Percentiles rank a stretch among this genome's conserved stretches.
phyloP scores from a whole-genome alignment of 148 eudicot species.

The Agrostemma githago region DNA sequence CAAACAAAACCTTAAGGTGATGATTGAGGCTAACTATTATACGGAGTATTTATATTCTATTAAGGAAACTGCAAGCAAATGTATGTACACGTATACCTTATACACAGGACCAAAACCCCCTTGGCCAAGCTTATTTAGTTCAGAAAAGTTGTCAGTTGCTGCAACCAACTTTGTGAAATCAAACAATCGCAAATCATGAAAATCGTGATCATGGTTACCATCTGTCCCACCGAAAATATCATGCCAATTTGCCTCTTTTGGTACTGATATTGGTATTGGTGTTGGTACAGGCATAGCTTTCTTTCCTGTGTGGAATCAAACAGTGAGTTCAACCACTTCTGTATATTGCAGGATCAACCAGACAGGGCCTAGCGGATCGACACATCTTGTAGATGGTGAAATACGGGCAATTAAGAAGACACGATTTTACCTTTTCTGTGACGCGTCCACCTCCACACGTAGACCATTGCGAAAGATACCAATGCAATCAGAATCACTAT shows the following conservation, averaged over 20 bases:
- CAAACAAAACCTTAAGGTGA: no score
- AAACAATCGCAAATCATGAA: conserved; percentile 29
- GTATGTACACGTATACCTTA: conserved; percentile 16
- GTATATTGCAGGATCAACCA: neutral
- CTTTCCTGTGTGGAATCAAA: conserved; percentile 1
- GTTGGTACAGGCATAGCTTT: neutral
- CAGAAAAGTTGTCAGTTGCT: conserved; percentile 31
- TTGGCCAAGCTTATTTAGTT: conserved; percentile 35
- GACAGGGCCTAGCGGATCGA: neutral
- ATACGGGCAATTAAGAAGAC: neutral
- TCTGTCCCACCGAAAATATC: neutral
- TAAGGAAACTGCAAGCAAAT: no score
- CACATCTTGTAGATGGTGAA: conserved; percentile 22
- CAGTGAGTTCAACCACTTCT: conserved; percentile 22
- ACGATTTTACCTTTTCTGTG: neutral
- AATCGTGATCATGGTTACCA: neutral
- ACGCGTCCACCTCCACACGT: conserved; percentile 25
- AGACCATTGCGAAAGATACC: conserved; percentile 2
- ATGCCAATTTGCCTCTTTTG: neutral
- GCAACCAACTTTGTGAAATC: conserved; percentile 16
- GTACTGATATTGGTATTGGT: neutral
- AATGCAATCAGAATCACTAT: conserved; percentile 13
- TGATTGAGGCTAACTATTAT: no score
- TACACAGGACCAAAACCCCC: conserved; percentile 48
- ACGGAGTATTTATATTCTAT: no score